Evolutionary conservation across 345 rosid genomes (phyloP).

Genomic region (Euphorbia pulcherrima): DNA sequence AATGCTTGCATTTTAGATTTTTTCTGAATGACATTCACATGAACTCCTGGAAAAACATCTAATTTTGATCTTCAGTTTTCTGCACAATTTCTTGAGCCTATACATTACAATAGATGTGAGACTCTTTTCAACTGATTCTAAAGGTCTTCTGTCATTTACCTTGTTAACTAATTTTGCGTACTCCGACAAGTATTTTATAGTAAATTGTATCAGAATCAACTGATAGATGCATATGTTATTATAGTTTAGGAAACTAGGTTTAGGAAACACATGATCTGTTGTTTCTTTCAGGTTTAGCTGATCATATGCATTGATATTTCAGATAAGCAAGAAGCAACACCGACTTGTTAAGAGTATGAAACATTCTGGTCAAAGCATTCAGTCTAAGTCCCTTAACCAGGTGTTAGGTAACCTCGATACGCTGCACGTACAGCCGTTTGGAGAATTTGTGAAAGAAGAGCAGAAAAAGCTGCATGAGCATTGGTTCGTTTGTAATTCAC

Average conservation of each 20-base stretch:
- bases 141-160: not conserved
- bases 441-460: conserved; percentile 86
- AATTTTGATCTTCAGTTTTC: not conserved
- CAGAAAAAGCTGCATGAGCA: conserved; percentile 67
- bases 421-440: conserved; percentile 76
- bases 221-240: not conserved
- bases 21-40: not conserved
- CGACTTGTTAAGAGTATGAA: conserved; percentile 82
- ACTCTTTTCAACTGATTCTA: not conserved
- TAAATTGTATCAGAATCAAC: not conserved
- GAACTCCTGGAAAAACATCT: not conserved
- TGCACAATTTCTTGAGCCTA: not conserved
- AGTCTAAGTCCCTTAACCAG: conserved; percentile 60
- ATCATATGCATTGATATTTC: conserved; percentile 27
- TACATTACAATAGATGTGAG: not conserved
- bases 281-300: conserved; percentile 22
- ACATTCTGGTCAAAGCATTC: conserved; percentile 76
- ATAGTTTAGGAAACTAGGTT: not conserved
- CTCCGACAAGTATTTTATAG: not conserved
- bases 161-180: not conserved
- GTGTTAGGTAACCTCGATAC: conserved; percentile 64
- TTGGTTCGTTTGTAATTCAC: conserved; percentile 57
- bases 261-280: not conserved
- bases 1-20: not conserved
- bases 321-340: conserved; percentile 97